phyloP scores from a whole-genome alignment of 345 rosid species.

The Brassica incana region DNA sequence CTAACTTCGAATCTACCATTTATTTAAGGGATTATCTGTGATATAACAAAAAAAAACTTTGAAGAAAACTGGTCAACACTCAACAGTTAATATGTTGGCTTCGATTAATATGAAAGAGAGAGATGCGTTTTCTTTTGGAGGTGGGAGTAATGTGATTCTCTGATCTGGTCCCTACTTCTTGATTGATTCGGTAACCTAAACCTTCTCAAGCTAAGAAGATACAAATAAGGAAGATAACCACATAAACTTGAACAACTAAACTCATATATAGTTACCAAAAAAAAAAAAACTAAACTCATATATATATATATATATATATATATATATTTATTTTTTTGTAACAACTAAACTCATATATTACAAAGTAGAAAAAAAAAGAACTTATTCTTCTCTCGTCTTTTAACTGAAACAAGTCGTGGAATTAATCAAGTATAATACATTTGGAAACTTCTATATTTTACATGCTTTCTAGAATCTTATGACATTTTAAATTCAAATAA shows the following conservation, averaged over 20 bases:
- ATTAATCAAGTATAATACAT: not conserved
- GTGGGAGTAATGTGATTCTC: constrained; percentile 17
- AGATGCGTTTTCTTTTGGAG: not conserved
- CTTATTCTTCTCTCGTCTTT: not conserved
- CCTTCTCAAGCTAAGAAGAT: constrained; percentile 17
- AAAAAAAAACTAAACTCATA: too few relatives aligned
- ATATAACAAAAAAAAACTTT: not conserved
- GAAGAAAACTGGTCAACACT: not conserved
- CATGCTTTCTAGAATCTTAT: not conserved
- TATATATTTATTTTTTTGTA: too few relatives aligned
- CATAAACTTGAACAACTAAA: not conserved
- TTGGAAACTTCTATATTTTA: not conserved
- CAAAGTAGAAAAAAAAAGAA: not conserved
- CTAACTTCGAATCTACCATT: too few relatives aligned
- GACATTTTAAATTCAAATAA: not conserved
- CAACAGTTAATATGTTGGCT: not conserved
- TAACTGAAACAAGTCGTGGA: not conserved
- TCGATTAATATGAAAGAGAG: not conserved
- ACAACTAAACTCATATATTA: not conserved
- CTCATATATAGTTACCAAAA: too few relatives aligned
- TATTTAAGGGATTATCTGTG: too few relatives aligned
- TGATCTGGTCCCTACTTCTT: constrained; percentile 7
- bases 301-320: too few relatives aligned
- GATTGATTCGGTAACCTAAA: constrained; percentile 27
- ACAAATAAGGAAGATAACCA: constrained; percentile 22